These are phyloP conservation scores for Trifolium dubium DNA, from an alignment of 306 rosid genomes.

Conservation along the genomic window DNA sequence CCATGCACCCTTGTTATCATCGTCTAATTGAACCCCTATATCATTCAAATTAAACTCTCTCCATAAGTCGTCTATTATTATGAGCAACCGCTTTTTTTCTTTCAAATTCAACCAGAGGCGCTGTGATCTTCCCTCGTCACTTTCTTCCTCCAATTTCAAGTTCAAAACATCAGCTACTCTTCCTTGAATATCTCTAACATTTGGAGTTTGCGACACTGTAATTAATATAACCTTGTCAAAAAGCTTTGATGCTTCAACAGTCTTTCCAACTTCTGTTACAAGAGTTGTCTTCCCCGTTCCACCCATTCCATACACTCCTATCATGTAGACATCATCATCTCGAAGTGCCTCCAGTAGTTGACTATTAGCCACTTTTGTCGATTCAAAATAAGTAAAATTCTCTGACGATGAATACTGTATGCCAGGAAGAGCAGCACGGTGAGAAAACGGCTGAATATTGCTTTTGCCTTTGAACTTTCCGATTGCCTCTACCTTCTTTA, in stretches of 20 bases:
- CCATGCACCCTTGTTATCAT: neutral
- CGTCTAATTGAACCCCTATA: neutral
- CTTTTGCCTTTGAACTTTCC: neutral
- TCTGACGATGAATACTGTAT: neutral
- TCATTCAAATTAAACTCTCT: neutral
- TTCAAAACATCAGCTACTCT: constrained; percentile 6
- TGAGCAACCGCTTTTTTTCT: neutral
- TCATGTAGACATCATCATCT: constrained; percentile 11
- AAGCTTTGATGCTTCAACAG: neutral
- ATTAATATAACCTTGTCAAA: constrained; percentile 6
- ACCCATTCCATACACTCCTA: constrained; percentile 41
- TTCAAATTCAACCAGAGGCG: constrained; percentile 14
- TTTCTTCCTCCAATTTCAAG: constrained; percentile 11
- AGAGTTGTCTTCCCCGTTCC: constrained; percentile 38
- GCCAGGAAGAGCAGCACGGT: constrained; percentile 16
- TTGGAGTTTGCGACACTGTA: constrained; percentile 28
- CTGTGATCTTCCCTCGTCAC: neutral
- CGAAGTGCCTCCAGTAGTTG: constrained; percentile 32
- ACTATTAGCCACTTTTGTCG: constrained; percentile 26
- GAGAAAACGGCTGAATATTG: constrained; percentile 23
- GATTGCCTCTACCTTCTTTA: neutral
- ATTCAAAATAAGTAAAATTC: constrained; percentile 23
- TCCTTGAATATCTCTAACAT: constrained; percentile 8
- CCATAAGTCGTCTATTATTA: constrained; percentile 21
- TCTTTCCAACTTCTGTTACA: constrained; percentile 26